Base-by-base conservation (phyloP, 352 stramenopile species). In the Phytophthora litchii region DNA sequence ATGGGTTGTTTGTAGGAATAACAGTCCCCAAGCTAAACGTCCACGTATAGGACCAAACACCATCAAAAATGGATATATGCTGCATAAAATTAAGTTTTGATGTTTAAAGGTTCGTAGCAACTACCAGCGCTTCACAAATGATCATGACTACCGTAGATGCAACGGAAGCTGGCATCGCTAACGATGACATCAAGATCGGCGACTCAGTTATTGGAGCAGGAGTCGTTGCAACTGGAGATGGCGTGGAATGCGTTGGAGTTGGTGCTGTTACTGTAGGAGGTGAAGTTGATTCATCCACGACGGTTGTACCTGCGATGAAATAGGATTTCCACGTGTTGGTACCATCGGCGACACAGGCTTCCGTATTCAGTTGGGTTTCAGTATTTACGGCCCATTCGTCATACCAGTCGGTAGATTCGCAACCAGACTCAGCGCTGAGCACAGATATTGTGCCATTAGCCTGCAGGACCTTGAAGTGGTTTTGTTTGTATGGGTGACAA, bases 401-500 rank as follows among this genome's bases (percentile, higher is more conserved):
- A 13, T 49, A 16, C 48, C 57, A 65, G 5, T 49, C 17, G 7
- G 6, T 34, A 38, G 40, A 19, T 16, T 60, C 32, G 5, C 57
- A 65, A 12, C 49, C 57, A 25, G 35, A n/a, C 0, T 54, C 25
- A 19, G 57, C 34, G 6, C 41, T 65, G 13, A 32, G 19, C 19
- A 65, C 41, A 0, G 57, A 48, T n/a, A 35, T 65, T 3, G 48
- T 60, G 14, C 19, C 27, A 19, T 60, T 48, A n/a, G 3, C 17
- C 14, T 54, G 23, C 1, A 42, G 17, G 25, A 65, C 50, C 36
- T 60, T 65, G 34, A 65, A 65, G 25, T 65, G 57, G 8, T 16
- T 60, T 35, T 42, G 42, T 5, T 43, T 50, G n/a, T 65, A 65
- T 9, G 57, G 57, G 34, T 65, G 57, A 14, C 47, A 65, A 4